Base-by-base conservation (phyloP, 225 moss, liverwort and hornwort genomes). In the Physcomitrium patens region DNA sequence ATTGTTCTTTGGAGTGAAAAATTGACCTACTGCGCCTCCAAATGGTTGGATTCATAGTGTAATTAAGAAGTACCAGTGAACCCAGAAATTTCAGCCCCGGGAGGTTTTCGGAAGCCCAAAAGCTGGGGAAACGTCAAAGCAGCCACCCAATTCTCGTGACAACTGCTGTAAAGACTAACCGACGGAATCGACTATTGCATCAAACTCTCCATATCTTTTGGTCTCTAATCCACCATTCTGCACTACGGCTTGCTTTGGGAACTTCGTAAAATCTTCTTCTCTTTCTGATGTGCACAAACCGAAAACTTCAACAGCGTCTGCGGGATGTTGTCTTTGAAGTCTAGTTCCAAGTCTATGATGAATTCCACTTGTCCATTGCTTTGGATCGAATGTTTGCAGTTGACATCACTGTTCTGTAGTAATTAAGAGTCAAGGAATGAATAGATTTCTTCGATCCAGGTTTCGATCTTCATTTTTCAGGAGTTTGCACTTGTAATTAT, bases 131-230 rank as follows among this genome's bases (percentile, higher is more conserved):
- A 50, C 44, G 58, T 20, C 28, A 57, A 74, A 65, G 66, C 26
- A 61, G 42, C 60, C 66, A 14, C 44, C 69, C 15, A 73, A 69
- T 60, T 24, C 62, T 15, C 59, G 65, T 60, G 65, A 64, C 7
- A 8, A 76, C 52, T 37, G 37, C 64, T 16, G 13, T n/a, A 51
- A 8, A 2, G 41, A n/a, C 64, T 31, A 41, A 37, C 70, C 10
- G 23, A 46, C 19, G 14, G 51, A 69, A 64, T 44, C 41, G 58
- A 52, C 65, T 63, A 49, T 23, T 70, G 70, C 75, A 71, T 75
- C 73, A 67, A 78, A 66, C 50, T 4, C 31, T 37, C 5, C 31
- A 4, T 7, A 37, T 4, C 27, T 49, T 58, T n/a, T 26, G 20
- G 45, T 27, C 65, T 9, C 37, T n/a, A 48, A 61, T 56, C 67